Evolutionary conservation across 768 basidiomycete species (phyloP).

Genomic region (Leccinum uliginosum): DNA sequence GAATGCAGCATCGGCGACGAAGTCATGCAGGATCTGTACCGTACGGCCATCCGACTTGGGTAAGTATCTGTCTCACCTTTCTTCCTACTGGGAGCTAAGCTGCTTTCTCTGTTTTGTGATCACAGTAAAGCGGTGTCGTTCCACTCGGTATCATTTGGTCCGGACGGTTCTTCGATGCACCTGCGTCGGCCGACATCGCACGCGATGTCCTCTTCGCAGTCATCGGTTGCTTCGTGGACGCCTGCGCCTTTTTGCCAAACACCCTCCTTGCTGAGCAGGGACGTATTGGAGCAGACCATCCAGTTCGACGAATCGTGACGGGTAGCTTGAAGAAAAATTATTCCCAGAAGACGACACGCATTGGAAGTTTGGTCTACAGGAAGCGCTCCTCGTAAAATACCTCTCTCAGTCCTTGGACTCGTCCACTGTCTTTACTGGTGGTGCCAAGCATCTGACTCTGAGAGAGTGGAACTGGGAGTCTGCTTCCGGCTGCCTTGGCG

Average conservation of each 20-base stretch:
- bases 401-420: constrained; percentile 49
- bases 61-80: constrained; percentile 13
- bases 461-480: constrained; percentile 39
- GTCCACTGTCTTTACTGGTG: constrained; percentile 25
- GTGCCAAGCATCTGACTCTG: constrained; percentile 30
- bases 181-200: constrained; percentile 47
- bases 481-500: constrained; percentile 65
- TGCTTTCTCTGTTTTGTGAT: neutral
- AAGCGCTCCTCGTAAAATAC: constrained; percentile 49
- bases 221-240: no score
- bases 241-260: no score
- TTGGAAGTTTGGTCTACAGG: constrained; percentile 72
- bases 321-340: no score
- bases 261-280: no score
- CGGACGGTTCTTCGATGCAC: constrained; percentile 13
- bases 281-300: no score
- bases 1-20: constrained; percentile 38
- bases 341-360: constrained; percentile 78
- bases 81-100: neutral
- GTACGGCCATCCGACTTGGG: constrained; percentile 42
- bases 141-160: constrained; percentile 55
- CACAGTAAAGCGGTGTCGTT: constrained; percentile 52
- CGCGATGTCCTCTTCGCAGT: no score
- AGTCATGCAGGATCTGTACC: constrained; percentile 38
- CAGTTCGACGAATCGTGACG: no score